Conservation (phyloP, 768 basidiomycete species). For the Sutorius australiensis region DNA sequence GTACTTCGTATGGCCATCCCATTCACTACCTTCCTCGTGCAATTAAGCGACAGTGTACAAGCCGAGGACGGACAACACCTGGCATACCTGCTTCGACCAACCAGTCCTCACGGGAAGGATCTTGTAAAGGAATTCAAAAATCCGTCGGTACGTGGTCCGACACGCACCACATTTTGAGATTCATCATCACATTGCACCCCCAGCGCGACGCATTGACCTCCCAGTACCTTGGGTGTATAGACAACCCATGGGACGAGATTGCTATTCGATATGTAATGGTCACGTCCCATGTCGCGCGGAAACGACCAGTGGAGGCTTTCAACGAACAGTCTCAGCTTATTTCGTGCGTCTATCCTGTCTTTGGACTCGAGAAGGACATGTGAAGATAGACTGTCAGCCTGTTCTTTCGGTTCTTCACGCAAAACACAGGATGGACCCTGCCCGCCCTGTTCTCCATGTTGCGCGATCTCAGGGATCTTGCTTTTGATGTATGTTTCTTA, state of each 20-base stretch:
- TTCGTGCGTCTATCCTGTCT: conserved; percentile 49
- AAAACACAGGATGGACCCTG: conserved; percentile 83
- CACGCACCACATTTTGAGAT: neutral
- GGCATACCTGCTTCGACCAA: conserved; percentile 72
- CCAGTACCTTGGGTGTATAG: conserved; percentile 55
- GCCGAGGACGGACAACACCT: conserved; percentile 65
- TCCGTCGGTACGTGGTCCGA: conserved; percentile 37
- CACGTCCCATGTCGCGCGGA: conserved; percentile 65
- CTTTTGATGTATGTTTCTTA: conserved; percentile 62
- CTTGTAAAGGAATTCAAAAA: conserved; percentile 70
- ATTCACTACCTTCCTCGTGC: conserved; percentile 56
- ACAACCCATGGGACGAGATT: conserved; percentile 82
- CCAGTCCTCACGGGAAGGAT: conserved; percentile 73
- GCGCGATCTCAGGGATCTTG: conserved; percentile 78
- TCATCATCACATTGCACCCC: conserved; percentile 35
- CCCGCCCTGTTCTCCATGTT: conserved; percentile 79
- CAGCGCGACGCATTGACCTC: conserved; percentile 19
- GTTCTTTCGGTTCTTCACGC: conserved; percentile 76
- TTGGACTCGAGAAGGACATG: neutral
- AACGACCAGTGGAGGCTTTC: conserved; percentile 69
- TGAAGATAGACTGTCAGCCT: conserved; percentile 38
- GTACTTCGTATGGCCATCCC: conserved; percentile 35
- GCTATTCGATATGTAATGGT: conserved; percentile 79
- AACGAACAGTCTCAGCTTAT: conserved; percentile 75
- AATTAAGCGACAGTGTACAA: conserved; percentile 58